A percentile compares a stretch with the other conserved stretches of the same genome.
These are phyloP conservation scores for Astrocystis sublimbata DNA, from an alignment of 495 filamentous ascomycete genomes.

Conservation along the genomic window DNA sequence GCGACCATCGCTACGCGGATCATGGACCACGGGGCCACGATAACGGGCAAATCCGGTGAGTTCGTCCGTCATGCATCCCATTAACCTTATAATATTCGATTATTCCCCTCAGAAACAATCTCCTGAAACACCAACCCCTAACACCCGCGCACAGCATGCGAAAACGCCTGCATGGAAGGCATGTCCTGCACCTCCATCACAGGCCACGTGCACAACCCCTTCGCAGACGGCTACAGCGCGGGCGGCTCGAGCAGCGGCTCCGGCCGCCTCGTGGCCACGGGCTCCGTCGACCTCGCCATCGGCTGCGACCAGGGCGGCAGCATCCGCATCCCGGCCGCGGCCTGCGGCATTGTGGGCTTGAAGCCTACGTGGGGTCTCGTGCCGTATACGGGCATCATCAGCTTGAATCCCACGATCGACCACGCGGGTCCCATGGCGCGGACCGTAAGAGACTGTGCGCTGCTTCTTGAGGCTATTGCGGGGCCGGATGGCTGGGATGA, in stretches of 20 bases:
- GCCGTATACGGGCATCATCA: conserved; percentile 51
- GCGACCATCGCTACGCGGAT: conserved; percentile 39
- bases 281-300: conserved; percentile 56
- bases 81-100: no score
- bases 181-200: conserved; percentile 48
- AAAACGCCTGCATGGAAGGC: conserved; percentile 48
- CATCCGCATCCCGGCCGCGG: conserved; percentile 56
- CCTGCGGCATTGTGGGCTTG: conserved; percentile 50
- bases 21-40: conserved; percentile 37
- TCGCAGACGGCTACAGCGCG: conserved; percentile 49
- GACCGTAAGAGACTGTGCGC: conserved; percentile 52
- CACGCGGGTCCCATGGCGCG: conserved; percentile 52
- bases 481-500: conserved; percentile 62
- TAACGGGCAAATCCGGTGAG: conserved; percentile 39
- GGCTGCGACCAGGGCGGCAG: conserved; percentile 64
- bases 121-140: no score
- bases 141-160: conserved; percentile 44
- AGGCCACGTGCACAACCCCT: conserved; percentile 54
- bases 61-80: no score
- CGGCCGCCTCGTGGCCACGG: conserved; percentile 52
- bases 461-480: conserved; percentile 53
- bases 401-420: conserved; percentile 49
- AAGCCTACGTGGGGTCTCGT: conserved; percentile 54
- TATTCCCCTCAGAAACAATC: no score
- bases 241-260: conserved; percentile 62